Base-by-base conservation (phyloP, 2,329 filamentous ascomycete species). In the Myriosclerotinia curreyana region DNA sequence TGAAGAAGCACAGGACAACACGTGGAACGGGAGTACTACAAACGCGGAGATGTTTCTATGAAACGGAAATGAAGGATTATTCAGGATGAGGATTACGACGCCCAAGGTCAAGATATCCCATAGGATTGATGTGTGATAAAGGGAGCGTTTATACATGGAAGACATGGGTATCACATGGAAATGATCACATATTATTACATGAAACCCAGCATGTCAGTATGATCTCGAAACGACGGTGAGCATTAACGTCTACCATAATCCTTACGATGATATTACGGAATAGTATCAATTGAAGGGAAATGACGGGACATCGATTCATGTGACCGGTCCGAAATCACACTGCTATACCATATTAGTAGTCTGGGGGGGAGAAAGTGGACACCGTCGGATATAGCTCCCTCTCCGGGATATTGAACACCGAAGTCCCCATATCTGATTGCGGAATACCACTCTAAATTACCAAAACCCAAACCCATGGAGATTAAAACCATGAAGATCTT, bases 381-480 rank as follows among this genome's bases (percentile, higher is more conserved):
- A 58, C 8, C 9, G 20, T 49, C 61, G 61, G 61, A 59, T 42
- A 63, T 63, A 53, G 49, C 11, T 63, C 44, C 52, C 52, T 9
- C 50, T 59, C 14, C 44, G 61, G 61, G 44, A 38, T 56, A 63
- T 63, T 63, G 22, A 50, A n/a, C 50, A 58, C 61, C 44, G 61
- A 63, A 51, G 55, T 59, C 31, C 14, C 22, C 14, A 48, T 17
- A 17, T 49, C 38, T 38, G 6, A 20, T 20, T 22, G 31, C 7
- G 34, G 42, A 34, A 63, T 58, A 34, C n/a, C 49, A 42, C 44
- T 22, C 36, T 31, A 63, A 56, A 38, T n/a, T 38, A 62, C 25
- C 51, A 56, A 25, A 25, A 28, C 36, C 51, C 60, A 56, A 44
- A 46, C 7, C 42, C 51, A 49, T 62, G 60, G 51, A 62, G 60